These are phyloP conservation scores for Pythium dissimile DNA, from an alignment of 352 stramenopile genomes.

Conservation along the genomic window DNA sequence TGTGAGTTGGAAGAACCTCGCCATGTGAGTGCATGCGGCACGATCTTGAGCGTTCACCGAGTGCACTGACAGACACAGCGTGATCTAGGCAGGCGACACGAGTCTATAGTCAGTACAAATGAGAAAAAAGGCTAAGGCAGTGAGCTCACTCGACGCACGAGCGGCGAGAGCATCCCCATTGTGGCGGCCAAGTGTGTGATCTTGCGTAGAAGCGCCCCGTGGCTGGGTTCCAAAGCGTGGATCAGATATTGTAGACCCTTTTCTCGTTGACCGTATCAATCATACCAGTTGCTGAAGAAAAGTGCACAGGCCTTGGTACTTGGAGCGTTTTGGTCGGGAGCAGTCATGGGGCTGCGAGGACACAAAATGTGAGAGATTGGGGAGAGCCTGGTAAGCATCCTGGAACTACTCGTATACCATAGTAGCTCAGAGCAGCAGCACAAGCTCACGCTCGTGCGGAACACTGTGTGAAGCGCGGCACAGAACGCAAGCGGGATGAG, in stretches of 20 bases:
- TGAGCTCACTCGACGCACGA: conserved; percentile 9
- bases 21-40: conserved; percentile 14
- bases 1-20: conserved; percentile 6
- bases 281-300: conserved; percentile 32
- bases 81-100: conserved; percentile 3
- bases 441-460: conserved; percentile 27
- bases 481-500: conserved; percentile 11
- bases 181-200: conserved; percentile 18
- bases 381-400: too few relatives aligned
- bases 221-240: neutral
- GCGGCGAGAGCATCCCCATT: conserved; percentile 10
- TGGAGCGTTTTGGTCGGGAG: conserved; percentile 11
- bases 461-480: conserved; percentile 22
- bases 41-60: conserved; percentile 7
- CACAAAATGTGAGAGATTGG: neutral
- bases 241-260: neutral
- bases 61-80: conserved; percentile 4
- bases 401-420: too few relatives aligned
- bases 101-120: neutral
- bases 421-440: conserved; percentile 35
- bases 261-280: neutral
- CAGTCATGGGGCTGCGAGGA: conserved; percentile 20
- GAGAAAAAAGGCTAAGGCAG: neutral
- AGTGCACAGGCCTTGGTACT: conserved; percentile 25
- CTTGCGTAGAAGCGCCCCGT: conserved; percentile 18